A percentile compares a stretch with the other conserved stretches of the same genome.
phyloP scores from a whole-genome alignment of 1,139 yeast species.

The Saccharomyces hybrid region DNA sequence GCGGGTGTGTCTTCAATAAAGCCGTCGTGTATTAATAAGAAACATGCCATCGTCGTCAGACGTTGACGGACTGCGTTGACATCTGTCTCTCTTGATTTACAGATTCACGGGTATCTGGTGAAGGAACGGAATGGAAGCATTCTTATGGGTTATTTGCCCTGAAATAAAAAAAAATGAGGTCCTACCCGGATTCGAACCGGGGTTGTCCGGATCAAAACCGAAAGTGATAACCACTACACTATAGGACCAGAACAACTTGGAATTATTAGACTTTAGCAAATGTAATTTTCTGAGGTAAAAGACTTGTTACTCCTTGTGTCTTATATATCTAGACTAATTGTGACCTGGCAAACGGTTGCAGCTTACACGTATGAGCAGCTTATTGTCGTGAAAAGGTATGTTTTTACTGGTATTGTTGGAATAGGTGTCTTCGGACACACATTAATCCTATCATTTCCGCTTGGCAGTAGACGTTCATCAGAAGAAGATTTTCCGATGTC shows the following conservation, averaged over 20 bases:
- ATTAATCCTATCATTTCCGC: neutral
- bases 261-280: neutral
- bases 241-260: conserved; percentile 28
- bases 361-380: neutral
- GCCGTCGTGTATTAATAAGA: neutral
- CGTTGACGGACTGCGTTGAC: neutral
- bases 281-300: neutral
- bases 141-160: neutral
- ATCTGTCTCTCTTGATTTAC: neutral
- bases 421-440: neutral
- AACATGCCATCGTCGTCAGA: neutral
- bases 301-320: neutral
- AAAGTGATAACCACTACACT: conserved; percentile 63
- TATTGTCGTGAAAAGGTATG: neutral
- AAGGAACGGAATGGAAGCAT: neutral
- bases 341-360: neutral
- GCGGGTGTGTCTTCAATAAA: neutral
- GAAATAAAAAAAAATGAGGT: conserved; percentile 42
- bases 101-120: neutral
- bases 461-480: neutral
- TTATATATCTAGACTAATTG: neutral
- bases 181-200: conserved; percentile 96
- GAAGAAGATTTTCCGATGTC: neutral
- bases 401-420: neutral
- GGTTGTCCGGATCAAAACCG: conserved; percentile 78